These are phyloP conservation scores for Claviceps fusiformis DNA, from an alignment of 2,329 filamentous ascomycete species.

Conservation along the genomic window DNA sequence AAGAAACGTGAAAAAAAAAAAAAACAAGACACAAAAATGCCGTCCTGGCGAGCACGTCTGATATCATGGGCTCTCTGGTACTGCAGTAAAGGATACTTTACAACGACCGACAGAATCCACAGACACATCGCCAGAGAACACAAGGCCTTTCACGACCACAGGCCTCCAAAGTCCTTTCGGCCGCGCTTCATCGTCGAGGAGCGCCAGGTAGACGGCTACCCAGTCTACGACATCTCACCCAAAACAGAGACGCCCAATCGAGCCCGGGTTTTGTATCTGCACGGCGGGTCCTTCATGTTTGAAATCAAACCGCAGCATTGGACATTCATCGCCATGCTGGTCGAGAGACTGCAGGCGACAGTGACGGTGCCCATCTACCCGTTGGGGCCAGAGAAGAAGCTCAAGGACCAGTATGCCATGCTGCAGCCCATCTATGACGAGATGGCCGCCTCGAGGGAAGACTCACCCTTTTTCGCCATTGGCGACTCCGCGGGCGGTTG, in stretches of 20 bases:
- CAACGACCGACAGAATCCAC: conserved; percentile 12
- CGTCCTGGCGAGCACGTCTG: conserved; percentile 15
- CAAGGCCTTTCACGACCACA: conserved; percentile 7
- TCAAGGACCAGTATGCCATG: conserved; percentile 19
- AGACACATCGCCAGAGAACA: conserved; percentile 13
- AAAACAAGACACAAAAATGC: conserved; percentile 8
- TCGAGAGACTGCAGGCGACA: conserved; percentile 17
- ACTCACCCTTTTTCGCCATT: conserved; percentile 16
- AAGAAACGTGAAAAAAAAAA: too few species aligned
- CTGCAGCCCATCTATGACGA: conserved; percentile 20
- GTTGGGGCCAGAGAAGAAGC: conserved; percentile 17
- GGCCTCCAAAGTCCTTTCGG: conserved; percentile 14
- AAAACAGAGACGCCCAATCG: conserved; percentile 16
- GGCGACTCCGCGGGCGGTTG: conserved; percentile 20
- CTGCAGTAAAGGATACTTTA: conserved; percentile 14
- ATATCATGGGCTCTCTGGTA: conserved; percentile 16
- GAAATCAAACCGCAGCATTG: conserved; percentile 17
- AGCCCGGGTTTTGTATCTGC: conserved; percentile 18
- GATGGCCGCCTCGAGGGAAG: conserved; percentile 14
- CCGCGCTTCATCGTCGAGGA: conserved; percentile 15
- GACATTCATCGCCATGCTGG: conserved; percentile 14
- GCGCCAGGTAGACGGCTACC: conserved; percentile 7
- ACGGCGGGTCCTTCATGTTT: conserved; percentile 19
- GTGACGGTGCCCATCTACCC: conserved; percentile 20
- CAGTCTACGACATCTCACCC: conserved; percentile 17